A percentile compares a stretch with the other conserved stretches of the same genome.
Evolutionary conservation across 148 eudicot genomes (phyloP).

Genomic region (Vaccinium macrocarpon): DNA sequence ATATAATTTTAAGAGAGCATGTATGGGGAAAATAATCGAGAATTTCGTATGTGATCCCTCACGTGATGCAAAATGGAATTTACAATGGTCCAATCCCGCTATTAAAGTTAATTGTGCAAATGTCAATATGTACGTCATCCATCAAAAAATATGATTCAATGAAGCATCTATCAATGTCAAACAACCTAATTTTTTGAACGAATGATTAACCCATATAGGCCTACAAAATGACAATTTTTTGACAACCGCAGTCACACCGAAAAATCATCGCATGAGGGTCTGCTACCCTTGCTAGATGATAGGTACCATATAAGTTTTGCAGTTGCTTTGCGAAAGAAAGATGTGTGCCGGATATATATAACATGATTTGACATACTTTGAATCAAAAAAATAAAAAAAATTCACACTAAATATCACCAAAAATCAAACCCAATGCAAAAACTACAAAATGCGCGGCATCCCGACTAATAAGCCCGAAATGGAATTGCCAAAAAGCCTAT

Average conservation of each 20-base stretch:
- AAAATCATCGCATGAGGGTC: background rate
- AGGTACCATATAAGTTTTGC: background rate
- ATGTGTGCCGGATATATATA: background rate
- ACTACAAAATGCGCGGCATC: background rate
- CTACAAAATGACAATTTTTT: background rate
- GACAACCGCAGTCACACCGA: background rate
- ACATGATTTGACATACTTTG: background rate
- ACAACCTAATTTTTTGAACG: background rate
- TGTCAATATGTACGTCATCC: too few species aligned
- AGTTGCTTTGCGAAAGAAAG: background rate
- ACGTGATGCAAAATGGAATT: background rate
- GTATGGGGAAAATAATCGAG: too few species aligned
- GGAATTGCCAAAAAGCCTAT: background rate
- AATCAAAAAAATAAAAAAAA: background rate
- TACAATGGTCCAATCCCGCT: background rate
- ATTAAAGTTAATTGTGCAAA: background rate
- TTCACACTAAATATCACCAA: background rate
- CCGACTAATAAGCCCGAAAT: background rate
- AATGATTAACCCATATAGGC: background rate
- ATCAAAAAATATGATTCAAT: too few species aligned
- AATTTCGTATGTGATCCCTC: background rate
- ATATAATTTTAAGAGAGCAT: too few species aligned
- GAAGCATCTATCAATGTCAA: background rate
- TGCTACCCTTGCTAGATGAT: background rate
- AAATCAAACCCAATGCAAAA: background rate